These are phyloP conservation scores for Candida glucosophila DNA, from an alignment of 1,139 yeast species.

Conservation along the genomic window DNA sequence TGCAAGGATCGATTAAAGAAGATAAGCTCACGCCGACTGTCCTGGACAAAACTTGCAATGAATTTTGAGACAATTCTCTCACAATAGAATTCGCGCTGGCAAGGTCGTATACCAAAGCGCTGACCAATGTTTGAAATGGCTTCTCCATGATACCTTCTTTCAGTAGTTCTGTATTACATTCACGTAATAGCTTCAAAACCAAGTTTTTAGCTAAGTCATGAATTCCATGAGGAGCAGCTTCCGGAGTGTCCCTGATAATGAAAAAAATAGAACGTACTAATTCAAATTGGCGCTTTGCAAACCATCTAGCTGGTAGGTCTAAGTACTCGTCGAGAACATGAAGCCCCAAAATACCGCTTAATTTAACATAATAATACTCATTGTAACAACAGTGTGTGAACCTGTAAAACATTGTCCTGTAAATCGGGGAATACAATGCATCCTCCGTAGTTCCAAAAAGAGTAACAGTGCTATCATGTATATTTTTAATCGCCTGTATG, in stretches of 20 bases:
- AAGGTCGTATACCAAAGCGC: slow-evolving; percentile 83
- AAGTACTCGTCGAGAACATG: slow-evolving; percentile 63
- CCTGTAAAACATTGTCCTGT: slow-evolving; percentile 69
- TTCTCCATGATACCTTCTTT: slow-evolving; percentile 56
- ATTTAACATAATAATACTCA: slow-evolving; percentile 74
- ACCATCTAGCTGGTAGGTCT: slow-evolving; percentile 62
- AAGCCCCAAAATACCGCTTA: slow-evolving; percentile 86
- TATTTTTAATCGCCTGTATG: slow-evolving; percentile 50
- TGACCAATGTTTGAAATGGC: slow-evolving; percentile 76
- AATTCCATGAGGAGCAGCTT: slow-evolving; percentile 78
- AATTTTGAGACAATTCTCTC: slow-evolving; percentile 71
- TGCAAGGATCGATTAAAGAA: slow-evolving; percentile 73
- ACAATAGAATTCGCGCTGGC: slow-evolving; percentile 83
- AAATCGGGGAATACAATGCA: slow-evolving; percentile 64
- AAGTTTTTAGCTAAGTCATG: slow-evolving; percentile 62
- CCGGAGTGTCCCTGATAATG: slow-evolving; percentile 84
- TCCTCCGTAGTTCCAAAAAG: slow-evolving; percentile 62
- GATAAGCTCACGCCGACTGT: slow-evolving; percentile 64
- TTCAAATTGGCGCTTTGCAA: slow-evolving; percentile 73
- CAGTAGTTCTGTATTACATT: slow-evolving; percentile 53
- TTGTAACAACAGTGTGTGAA: slow-evolving; percentile 89
- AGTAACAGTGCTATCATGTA: slow-evolving; percentile 54
- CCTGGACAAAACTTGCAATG: slow-evolving; percentile 60
- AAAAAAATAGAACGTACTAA: slow-evolving; percentile 80
- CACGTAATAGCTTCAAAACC: slow-evolving; percentile 53